These are phyloP conservation scores for Avena sativa DNA, from an alignment of 176 grass and related monocot genomes.

Conservation along the genomic window DNA sequence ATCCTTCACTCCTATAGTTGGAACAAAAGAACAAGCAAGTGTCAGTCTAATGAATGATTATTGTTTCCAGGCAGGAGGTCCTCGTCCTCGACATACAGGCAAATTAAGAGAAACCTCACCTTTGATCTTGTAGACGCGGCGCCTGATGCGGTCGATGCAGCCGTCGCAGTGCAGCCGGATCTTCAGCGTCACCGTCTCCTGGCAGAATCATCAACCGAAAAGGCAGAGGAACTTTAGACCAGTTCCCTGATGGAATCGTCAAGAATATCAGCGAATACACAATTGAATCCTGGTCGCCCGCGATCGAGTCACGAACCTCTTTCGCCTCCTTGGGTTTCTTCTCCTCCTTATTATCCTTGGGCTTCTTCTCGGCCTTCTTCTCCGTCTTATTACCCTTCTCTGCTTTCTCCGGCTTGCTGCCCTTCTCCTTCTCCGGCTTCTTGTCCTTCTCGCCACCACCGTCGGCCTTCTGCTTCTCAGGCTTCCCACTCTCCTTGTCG, in stretches of 20 bases:
- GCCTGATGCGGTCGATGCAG: constrained; percentile 79
- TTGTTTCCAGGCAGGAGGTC: not conserved
- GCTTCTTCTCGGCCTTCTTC: constrained; percentile 49
- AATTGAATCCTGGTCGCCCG: not conserved
- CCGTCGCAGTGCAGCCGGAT: constrained; percentile 91
- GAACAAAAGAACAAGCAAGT: not conserved
- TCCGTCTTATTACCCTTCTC: too few species aligned
- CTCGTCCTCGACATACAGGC: not conserved
- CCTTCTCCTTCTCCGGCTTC: constrained; percentile 35
- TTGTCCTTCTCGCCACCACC: too few species aligned
- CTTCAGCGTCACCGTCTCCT: constrained; percentile 90
- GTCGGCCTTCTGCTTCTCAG: constrained; percentile 12
- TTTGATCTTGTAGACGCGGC: constrained; percentile 75
- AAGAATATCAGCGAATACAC: not conserved
- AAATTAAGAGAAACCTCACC: constrained; percentile 20
- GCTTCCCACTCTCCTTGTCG: constrained; percentile 37
- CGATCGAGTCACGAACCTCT: constrained; percentile 42
- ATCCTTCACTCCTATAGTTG: constrained; percentile 80
- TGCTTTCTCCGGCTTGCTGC: too few species aligned
- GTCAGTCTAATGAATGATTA: not conserved
- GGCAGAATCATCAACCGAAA: not conserved
- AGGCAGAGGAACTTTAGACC: constrained; percentile 9
- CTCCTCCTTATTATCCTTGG: constrained; percentile 56
- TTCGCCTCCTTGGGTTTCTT: constrained; percentile 52
- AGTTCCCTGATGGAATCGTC: too few species aligned